These are phyloP conservation scores for Megacollybia marginata DNA, from an alignment of 768 basidiomycete genomes.

Conservation along the genomic window DNA sequence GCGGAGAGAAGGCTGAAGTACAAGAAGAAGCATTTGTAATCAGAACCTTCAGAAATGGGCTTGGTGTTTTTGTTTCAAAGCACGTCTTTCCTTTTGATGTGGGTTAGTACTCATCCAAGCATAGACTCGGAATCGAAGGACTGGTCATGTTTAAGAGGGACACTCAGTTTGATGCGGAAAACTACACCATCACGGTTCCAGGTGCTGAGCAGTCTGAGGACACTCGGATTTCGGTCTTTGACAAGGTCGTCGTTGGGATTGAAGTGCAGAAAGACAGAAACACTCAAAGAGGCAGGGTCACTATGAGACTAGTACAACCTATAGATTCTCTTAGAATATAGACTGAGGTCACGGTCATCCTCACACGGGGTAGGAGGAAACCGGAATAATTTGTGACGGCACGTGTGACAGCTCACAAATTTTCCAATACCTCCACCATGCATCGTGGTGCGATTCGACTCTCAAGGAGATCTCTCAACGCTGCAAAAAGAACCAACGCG, in stretches of 20 bases:
- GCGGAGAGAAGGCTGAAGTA: conserved; percentile 44
- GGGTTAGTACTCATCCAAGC: not conserved
- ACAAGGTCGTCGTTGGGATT: conserved; percentile 87
- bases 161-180: conserved; percentile 85
- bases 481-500: conserved; percentile 66
- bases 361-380: no score
- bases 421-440: conserved; percentile 34
- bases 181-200: conserved; percentile 76
- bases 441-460: conserved; percentile 85
- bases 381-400: no score
- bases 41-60: conserved; percentile 86
- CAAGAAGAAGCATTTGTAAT: conserved; percentile 89
- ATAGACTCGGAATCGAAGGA: conserved; percentile 88
- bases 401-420: not conserved
- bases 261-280: conserved; percentile 93
- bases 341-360: no score
- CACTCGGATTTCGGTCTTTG: conserved; percentile 79
- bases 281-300: conserved; percentile 85
- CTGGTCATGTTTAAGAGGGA: conserved; percentile 91
- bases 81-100: conserved; percentile 31
- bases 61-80: conserved; percentile 96
- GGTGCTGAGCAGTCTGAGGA: conserved; percentile 24
- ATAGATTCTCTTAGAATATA: no score
- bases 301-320: conserved; percentile 40
- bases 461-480: conserved; percentile 76